Base-by-base conservation (phyloP, 1,139 yeast genomes). In the Debaryomyces robertsiae region DNA sequence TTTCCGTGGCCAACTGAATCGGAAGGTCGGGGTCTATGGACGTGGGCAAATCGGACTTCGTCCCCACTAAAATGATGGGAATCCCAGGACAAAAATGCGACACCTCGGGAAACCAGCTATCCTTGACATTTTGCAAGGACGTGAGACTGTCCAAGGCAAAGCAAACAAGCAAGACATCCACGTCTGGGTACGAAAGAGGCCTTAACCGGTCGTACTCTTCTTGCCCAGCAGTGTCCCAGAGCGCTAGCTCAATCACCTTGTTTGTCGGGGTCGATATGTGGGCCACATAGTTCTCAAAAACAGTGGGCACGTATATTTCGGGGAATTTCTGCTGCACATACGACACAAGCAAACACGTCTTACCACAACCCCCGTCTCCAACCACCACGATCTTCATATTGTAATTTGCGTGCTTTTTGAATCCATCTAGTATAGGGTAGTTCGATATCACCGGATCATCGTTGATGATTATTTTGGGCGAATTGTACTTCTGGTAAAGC, bases 191-290 rank as follows among this genome's bases (percentile, higher is more conserved):
- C 44, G 88, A 79, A 42, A 90, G 69, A 7, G 96, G 94, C 49
- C 97, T 70, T 45, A 89, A 67, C 43, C 96, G 65, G 60, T 86
- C 95, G 59, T 88, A 89, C 60, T 88, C 95, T 62, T 89, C 96
- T 63, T 89, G 96, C 3, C 96, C 96, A 0, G 96, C 96, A 0
- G 97, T 89, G 61, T 91, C 98, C 95, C 95, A 87, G 33, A 88
- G 64, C 19, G 86, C 93, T 55, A 88, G 69, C 64, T 81, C 94
- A n/a, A 73, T 57, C 2, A 65, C 53, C 48, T 80, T 77, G 30
- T 72, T 73, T 39, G 66, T 65, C 1, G 88, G 82, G 0, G 82
- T 73, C 31, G 64, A 60, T 4, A 86, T 79, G 38, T 79, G 78
- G 9, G 90, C 79, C 18, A 86, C 81, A 55, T 87, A 87, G 61